These are phyloP conservation scores for Paraleonurus japonicus DNA, from an alignment of 257 asterid genomes.

Conservation along the genomic window DNA sequence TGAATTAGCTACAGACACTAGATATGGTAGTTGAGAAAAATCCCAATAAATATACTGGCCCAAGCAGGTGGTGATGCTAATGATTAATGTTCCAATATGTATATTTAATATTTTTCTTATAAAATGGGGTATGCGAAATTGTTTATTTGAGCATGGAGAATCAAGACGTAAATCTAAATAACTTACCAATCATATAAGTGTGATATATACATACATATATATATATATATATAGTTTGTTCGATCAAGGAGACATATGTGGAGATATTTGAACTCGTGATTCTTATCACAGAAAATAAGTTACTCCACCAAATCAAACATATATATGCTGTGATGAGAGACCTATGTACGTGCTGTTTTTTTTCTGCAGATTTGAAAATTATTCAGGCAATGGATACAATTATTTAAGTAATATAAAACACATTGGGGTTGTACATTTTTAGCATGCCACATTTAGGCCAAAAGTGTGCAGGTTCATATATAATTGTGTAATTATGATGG, in stretches of 20 bases:
- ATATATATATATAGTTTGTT: too few species aligned
- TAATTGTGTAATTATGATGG: conserved; percentile 24
- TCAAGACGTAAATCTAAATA: neutral
- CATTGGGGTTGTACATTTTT: neutral
- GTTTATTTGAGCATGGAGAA: conserved; percentile 1
- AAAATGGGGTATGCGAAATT: neutral
- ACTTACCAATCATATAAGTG: neutral
- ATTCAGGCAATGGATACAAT: too few species aligned
- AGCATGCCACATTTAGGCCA: neutral
- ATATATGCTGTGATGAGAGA: too few species aligned
- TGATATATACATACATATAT: too few species aligned
- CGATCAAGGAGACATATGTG: too few species aligned
- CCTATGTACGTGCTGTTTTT: too few species aligned
- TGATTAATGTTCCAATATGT: conserved; percentile 41
- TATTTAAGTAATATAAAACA: neutral
- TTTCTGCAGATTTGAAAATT: neutral
- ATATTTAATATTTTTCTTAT: neutral
- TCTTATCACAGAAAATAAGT: too few species aligned
- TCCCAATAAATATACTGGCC: neutral
- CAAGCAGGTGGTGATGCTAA: conserved; percentile 40
- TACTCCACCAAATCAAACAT: too few species aligned
- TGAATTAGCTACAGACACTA: neutral
- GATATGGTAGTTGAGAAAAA: neutral
- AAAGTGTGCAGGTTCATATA: neutral
- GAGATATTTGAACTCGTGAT: too few species aligned